Evolutionary conservation across 352 stramenopile species (phyloP), one percentile per base, ranked within the genome.

Genomic region (Phytophthora nicotianae): DNA sequence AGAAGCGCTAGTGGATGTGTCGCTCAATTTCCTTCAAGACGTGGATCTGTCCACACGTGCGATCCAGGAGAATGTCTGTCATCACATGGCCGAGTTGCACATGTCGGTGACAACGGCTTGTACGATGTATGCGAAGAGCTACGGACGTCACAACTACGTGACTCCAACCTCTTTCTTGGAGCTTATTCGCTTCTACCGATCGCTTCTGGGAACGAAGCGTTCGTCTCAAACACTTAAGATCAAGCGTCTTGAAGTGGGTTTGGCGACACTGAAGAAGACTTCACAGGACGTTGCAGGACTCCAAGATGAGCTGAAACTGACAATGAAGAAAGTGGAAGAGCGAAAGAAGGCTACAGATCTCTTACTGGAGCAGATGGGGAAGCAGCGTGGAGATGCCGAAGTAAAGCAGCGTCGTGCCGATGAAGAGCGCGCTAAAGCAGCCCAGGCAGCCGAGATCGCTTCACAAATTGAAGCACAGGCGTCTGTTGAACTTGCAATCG

Each of bases 81-180:
- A 97, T 57, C 89, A 97, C 66, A 97, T 98, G 85, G 90, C 92
- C 2, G 90, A 98, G 41, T 91, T 98, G 67, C 92, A 98, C 64
- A 59, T 87, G 16, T 94, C 80, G 0, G 92, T 98, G n/a, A 93
- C 86, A 2, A 61, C 56, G 6, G 84, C 88, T 0, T 97, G 91
- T 8, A 43, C 70, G 0, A 52, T 83, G 43, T 98, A 97, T 58
- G 83, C 88, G 6, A 83, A 84, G 20, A 74, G 72, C 16, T 86
- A 88, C 26, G 80, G 79, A 1, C 75, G 93, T 8, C 93, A 88
- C 64, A 98, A 97, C 64, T 98, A 98, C 66, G 92, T 96, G 45
- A 98, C 92, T 0, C 93, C 93, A 2, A 98, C 94, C 29, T 96
- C 81, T 2, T 98, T 97, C 50, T 62, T 98, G 14, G 93, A 98